Base-by-base conservation (phyloP, 2,329 filamentous ascomycete genomes). In the Teratosphaeria destructans region DNA sequence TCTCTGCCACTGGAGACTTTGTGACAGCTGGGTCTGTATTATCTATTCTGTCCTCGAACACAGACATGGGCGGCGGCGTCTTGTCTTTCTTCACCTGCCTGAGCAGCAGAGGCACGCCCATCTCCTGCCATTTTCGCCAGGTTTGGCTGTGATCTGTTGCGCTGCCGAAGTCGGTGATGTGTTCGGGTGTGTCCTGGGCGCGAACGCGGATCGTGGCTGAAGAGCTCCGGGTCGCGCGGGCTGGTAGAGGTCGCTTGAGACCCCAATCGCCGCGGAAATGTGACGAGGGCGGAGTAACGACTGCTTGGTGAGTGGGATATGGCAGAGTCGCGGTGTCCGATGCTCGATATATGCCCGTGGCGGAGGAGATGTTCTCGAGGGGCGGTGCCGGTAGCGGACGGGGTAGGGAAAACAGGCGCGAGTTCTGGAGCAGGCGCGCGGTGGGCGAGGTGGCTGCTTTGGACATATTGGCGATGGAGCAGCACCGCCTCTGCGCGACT, bases 371-470 rank as follows among this genome's bases (percentile, higher is more conserved):
- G 16, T 66, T 65, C 61, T 73, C 70, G 32, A 76, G 65, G 12
- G 76, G 73, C 11, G 89, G 85, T 52, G 81, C 76, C 19, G 87
- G 84, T 57, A 96, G 81, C 26, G 90, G 84, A 60, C 84, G 81
- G 14, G 93, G 92, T 59, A 97, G 80, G 27, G 92, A 88, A 77
- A 97, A 97, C 67, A 97, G 82, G 66, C 93, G 89, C 61, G 93
- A 97, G 61, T 86, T 84, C 73, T 93, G 87, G 70, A 97, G 82
- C 66, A 97, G 82, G 63, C 81, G 81, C 58, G 83, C 82, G 57
- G 84, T 82, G 37, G 84, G 84, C 62, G 84, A 86, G 62, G 65
- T 66, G 59, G 75, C 72, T 43, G 71, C 68, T 61, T 73, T 73
- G 27, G 72, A 74, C 72, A 74, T 74, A 57, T 26, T 43, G 39